Conservation (phyloP, 805 yeast species). For the Candida arabinofermentans region DNA sequence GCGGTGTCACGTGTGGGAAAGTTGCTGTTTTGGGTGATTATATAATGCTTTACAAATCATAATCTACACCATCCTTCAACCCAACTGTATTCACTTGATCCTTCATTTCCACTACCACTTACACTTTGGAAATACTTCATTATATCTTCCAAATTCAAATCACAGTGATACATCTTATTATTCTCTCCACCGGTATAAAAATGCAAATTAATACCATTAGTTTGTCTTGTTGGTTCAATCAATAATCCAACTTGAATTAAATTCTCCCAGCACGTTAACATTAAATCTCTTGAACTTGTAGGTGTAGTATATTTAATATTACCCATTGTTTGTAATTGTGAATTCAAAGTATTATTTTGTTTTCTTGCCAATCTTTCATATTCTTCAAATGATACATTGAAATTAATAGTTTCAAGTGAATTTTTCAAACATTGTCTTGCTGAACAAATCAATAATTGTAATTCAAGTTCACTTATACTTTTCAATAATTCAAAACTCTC, state of each 20-base stretch:
- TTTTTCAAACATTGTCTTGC: slow-evolving; percentile 65
- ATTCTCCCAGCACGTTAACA: slow-evolving; percentile 73
- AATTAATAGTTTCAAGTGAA: slow-evolving; percentile 59
- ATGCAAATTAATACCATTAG: slow-evolving; percentile 18
- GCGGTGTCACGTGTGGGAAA: no score
- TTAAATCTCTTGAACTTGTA: slow-evolving; percentile 39
- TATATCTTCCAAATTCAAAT: slow-evolving; percentile 49
- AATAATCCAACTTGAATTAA: slow-evolving; percentile 54
- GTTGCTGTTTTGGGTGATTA: neutral
- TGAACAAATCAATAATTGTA: slow-evolving; percentile 66
- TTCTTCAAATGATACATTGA: slow-evolving; percentile 75
- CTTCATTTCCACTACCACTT: no score
- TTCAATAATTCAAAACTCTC: slow-evolving; percentile 20
- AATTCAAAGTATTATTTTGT: slow-evolving; percentile 29
- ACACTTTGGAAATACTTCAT: slow-evolving; percentile 20
- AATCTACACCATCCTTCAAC: slow-evolving; percentile 23
- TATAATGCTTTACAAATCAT: neutral
- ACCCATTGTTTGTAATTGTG: slow-evolving; percentile 40
- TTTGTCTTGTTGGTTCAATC: slow-evolving; percentile 22
- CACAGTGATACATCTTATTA: slow-evolving; percentile 47
- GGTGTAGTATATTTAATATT: slow-evolving; percentile 26
- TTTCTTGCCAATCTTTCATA: slow-evolving; percentile 33
- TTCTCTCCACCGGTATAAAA: slow-evolving; percentile 33
- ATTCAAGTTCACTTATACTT: slow-evolving; percentile 65
- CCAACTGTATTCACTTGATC: no score